These are phyloP conservation scores for Panicum hallii DNA, from an alignment of 202 grass and related monocot genomes.

Conservation along the genomic window DNA sequence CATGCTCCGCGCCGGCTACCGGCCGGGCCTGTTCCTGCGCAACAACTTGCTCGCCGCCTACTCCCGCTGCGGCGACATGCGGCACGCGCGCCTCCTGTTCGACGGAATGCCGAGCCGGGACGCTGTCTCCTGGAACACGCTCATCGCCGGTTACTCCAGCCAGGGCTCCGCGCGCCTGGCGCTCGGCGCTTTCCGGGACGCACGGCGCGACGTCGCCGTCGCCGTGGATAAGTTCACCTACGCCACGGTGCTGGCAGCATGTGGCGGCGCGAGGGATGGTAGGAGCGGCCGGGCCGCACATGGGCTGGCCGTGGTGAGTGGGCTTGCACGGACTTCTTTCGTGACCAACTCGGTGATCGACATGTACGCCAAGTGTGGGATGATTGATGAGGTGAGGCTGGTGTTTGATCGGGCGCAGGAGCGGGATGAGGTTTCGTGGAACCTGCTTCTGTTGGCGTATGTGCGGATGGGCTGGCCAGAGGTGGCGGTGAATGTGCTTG, in stretches of 20 bases:
- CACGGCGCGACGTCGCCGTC: conserved; percentile 18
- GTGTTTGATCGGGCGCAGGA: conserved; percentile 78
- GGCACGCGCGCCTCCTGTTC: conserved; percentile 57
- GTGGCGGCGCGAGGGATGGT: conserved; percentile 37
- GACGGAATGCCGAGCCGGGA: conserved; percentile 64
- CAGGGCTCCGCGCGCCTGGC: conserved; percentile 18
- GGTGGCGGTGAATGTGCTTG: conserved; percentile 70
- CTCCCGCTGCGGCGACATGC: conserved; percentile 49
- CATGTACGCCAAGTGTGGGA: conserved; percentile 79
- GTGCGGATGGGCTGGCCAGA: conserved; percentile 65
- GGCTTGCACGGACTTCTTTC: conserved; percentile 52
- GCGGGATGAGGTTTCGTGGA: conserved; percentile 76
- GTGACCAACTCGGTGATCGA: conserved; percentile 73
- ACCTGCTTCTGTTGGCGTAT: conserved; percentile 63
- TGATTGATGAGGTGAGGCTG: conserved; percentile 77
- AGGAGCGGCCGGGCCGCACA: conserved; percentile 56
- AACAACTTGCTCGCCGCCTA: conserved; percentile 61
- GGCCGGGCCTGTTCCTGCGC: conserved; percentile 49
- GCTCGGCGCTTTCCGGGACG: conserved; percentile 50
- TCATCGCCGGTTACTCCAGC: conserved; percentile 58
- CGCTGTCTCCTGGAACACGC: conserved; percentile 60
- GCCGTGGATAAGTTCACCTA: conserved; percentile 57
- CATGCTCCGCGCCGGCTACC: conserved; percentile 68
- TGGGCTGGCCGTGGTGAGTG: conserved; percentile 61
- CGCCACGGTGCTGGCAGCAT: conserved; percentile 41